Evolutionary conservation across 2,329 filamentous ascomycete genomes (phyloP).

Genomic region (Colletotrichum euphorbiae): DNA sequence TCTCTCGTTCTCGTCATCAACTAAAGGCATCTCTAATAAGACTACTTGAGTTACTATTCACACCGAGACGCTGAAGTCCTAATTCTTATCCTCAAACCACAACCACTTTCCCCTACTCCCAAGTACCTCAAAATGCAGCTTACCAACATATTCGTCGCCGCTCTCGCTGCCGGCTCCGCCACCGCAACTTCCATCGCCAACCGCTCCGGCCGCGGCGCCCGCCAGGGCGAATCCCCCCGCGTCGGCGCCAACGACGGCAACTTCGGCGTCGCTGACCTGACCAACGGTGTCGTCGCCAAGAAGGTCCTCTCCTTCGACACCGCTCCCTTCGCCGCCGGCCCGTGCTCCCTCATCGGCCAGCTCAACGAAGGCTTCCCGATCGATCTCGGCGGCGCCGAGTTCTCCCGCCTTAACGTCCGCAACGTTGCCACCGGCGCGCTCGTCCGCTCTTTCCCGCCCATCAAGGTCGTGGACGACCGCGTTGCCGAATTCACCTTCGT

Average conservation of each 20-base stretch:
- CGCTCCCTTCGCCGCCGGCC: constrained; percentile 17
- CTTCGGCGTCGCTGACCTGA: constrained; percentile 30
- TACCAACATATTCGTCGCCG: constrained; percentile 27
- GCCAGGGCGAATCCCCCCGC: constrained; percentile 15
- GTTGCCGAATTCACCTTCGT: constrained; percentile 14
- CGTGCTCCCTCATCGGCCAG: constrained; percentile 32
- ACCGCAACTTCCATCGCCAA: constrained; percentile 9
- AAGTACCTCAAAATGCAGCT: constrained; percentile 25
- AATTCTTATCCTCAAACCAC: background rate
- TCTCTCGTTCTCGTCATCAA: constrained; percentile 3
- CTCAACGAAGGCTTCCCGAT: constrained; percentile 30
- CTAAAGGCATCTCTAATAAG: constrained; percentile 16
- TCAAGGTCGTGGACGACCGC: constrained; percentile 10
- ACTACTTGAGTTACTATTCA: background rate
- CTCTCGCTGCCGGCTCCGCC: constrained; percentile 10
- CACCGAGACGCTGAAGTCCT: background rate
- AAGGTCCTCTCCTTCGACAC: constrained; percentile 26
- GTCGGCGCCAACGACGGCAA: constrained; percentile 24
- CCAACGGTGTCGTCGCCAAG: constrained; percentile 21
- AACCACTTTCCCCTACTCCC: background rate
- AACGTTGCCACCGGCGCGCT: constrained; percentile 14
- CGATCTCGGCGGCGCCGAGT: constrained; percentile 22
- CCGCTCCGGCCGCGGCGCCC: constrained; percentile 16
- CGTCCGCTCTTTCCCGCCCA: constrained; percentile 31
- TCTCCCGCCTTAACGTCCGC: constrained; percentile 32